These are phyloP conservation scores for Suillus cothurnatus DNA, from an alignment of 768 basidiomycete species.

Conservation along the genomic window DNA sequence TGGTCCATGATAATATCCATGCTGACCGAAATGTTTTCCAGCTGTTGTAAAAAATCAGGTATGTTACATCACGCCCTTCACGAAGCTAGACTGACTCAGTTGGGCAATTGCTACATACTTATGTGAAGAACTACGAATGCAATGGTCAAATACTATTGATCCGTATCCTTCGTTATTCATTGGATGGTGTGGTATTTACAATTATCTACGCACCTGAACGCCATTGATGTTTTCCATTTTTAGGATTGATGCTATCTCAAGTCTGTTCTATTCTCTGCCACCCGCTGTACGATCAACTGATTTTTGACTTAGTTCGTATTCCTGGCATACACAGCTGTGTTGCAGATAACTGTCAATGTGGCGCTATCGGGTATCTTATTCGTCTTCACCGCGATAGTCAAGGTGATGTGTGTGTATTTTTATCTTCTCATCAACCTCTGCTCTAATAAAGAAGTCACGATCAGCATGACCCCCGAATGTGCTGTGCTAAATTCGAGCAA, in stretches of 20 bases:
- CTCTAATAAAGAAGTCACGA: conserved; percentile 12
- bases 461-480: conserved; percentile 69
- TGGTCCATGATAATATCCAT: conserved; percentile 10
- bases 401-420: conserved; percentile 60
- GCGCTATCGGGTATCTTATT: conserved; percentile 70
- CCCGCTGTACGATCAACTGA: not conserved
- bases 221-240: conserved; percentile 4
- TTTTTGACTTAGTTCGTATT: conserved; percentile 55
- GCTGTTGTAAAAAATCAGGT: conserved; percentile 81
- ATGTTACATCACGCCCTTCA: conserved; percentile 11
- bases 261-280: conserved; percentile 24
- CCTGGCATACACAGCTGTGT: conserved; percentile 74
- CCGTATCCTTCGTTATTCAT: conserved; percentile 74
- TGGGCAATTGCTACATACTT: conserved; percentile 64
- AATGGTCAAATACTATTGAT: conserved; percentile 69
- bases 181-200: conserved; percentile 59
- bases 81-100: not conserved
- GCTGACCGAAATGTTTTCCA: conserved; percentile 22
- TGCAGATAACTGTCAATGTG: conserved; percentile 70
- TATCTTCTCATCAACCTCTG: not conserved
- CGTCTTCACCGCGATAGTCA: conserved; percentile 59
- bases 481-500: conserved; percentile 65
- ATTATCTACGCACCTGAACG: conserved; percentile 5
- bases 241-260: conserved; percentile 60
- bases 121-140: conserved; percentile 76